Evolutionary conservation across 2,329 filamentous ascomycete species (phyloP).

Genomic region (Colletotrichum spinosum): DNA sequence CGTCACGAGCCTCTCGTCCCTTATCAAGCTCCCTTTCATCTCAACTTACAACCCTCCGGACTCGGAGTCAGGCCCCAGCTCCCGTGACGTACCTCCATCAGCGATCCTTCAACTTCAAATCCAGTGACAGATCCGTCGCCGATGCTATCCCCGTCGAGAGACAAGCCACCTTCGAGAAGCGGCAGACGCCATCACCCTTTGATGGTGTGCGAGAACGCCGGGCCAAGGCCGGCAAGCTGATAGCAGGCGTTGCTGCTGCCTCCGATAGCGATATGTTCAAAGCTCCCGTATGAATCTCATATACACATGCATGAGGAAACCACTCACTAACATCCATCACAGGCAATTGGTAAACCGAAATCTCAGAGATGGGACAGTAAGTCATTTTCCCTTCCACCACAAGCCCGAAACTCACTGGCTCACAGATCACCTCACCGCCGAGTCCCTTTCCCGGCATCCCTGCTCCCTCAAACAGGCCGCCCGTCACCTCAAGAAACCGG

Average conservation of each 20-base stretch:
- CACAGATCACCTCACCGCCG: constrained; percentile 68
- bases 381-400: constrained; percentile 58
- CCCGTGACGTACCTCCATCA: constrained; percentile 1
- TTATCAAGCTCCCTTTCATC: constrained; percentile 23
- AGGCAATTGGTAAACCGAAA: constrained; percentile 71
- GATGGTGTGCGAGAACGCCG: constrained; percentile 76
- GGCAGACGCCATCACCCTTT: constrained; percentile 48
- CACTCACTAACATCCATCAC: constrained; percentile 32
- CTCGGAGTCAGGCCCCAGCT: constrained; percentile 18
- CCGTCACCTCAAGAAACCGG: constrained; percentile 80
- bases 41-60: constrained; percentile 34
- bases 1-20: constrained; percentile 12
- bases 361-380: constrained; percentile 88
- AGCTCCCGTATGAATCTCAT: constrained; percentile 65
- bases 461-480: constrained; percentile 88
- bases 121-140: constrained; percentile 33
- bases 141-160: constrained; percentile 36
- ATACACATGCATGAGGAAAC: neutral
- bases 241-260: constrained; percentile 80
- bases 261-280: constrained; percentile 89
- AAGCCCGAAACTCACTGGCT: neutral
- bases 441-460: constrained; percentile 70
- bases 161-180: constrained; percentile 36
- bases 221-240: constrained; percentile 76
- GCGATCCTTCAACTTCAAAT: constrained; percentile 31